Percentiles rank a stretch among this genome's conserved stretches.
Evolutionary conservation across 1,139 yeast genomes (phyloP).

Genomic region (Meyerozyma carpophila): DNA sequence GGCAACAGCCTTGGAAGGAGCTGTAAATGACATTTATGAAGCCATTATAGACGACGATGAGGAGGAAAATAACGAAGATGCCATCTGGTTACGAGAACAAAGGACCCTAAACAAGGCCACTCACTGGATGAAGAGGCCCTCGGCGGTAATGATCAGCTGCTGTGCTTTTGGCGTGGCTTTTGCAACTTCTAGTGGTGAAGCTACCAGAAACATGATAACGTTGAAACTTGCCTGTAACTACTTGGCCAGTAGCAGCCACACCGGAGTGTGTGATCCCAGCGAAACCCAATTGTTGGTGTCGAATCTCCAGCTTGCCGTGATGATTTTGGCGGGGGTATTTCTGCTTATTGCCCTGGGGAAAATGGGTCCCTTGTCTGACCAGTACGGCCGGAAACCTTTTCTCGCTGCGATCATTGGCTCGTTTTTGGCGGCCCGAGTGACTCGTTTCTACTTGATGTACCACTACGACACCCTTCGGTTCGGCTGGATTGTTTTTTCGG

Average conservation of each 20-base stretch:
- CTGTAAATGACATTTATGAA: constrained; percentile 25
- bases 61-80: constrained; percentile 31
- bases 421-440: constrained; percentile 17
- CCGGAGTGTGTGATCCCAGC: constrained; percentile 22
- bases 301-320: constrained; percentile 27
- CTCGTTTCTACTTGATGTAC: constrained; percentile 26
- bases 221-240: constrained; percentile 36
- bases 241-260: constrained; percentile 4
- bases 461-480: constrained; percentile 25
- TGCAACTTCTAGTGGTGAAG: constrained; percentile 26
- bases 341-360: constrained; percentile 39
- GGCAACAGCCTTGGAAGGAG: constrained; percentile 12
- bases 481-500: constrained; percentile 27
- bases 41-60: constrained; percentile 25
- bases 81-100: constrained; percentile 35
- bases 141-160: constrained; percentile 25
- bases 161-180: constrained; percentile 25
- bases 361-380: constrained; percentile 60
- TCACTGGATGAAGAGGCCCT: constrained; percentile 33
- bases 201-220: constrained; percentile 28
- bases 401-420: constrained; percentile 27
- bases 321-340: constrained; percentile 22
- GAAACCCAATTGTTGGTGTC: constrained; percentile 33
- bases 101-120: constrained; percentile 22
- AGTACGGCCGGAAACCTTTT: constrained; percentile 52